These are phyloP conservation scores for Fusarium praegraminearum DNA, from an alignment of 2,329 filamentous ascomycete species.

Conservation along the genomic window DNA sequence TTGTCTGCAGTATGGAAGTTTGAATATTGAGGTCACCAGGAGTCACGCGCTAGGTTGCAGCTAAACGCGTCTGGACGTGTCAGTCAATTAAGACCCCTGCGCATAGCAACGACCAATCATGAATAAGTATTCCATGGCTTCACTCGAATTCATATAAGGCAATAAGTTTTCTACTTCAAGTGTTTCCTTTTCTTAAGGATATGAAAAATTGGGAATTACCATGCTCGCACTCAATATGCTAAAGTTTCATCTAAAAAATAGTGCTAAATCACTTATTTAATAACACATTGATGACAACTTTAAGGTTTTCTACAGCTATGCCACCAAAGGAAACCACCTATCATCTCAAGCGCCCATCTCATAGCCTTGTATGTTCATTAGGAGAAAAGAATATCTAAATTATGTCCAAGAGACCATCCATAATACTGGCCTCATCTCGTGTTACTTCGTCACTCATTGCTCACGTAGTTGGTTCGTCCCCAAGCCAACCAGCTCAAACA, in stretches of 20 bases:
- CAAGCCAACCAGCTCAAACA: constrained; percentile 73
- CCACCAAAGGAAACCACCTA: constrained; percentile 10
- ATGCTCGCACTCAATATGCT: no score
- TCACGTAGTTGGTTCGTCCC: constrained; percentile 56
- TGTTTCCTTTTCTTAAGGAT: not conserved
- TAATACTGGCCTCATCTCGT: constrained; percentile 24
- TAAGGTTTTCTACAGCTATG: constrained; percentile 23
- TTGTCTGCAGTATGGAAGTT: constrained; percentile 16
- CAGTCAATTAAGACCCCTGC: constrained; percentile 48
- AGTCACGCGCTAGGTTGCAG: constrained; percentile 45
- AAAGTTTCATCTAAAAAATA: not conserved
- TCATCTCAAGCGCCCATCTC: constrained; percentile 39
- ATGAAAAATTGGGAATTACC: no score
- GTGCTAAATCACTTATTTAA: constrained; percentile 3
- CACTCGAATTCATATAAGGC: not conserved
- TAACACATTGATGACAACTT: constrained; percentile 11
- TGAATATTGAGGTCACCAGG: constrained; percentile 44
- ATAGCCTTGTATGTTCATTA: constrained; percentile 44
- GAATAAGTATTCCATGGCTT: not conserved
- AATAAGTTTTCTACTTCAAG: not conserved
- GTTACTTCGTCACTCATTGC: constrained; percentile 39
- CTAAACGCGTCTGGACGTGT: constrained; percentile 50
- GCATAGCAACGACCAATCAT: constrained; percentile 26
- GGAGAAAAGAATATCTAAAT: constrained; percentile 36
- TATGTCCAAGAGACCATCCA: constrained; percentile 16